Percentiles rank a stretch among this genome's conserved stretches.
These are phyloP conservation scores for Paramyrothecium roridum DNA, from an alignment of 2,329 filamentous ascomycete genomes.

Conservation along the genomic window DNA sequence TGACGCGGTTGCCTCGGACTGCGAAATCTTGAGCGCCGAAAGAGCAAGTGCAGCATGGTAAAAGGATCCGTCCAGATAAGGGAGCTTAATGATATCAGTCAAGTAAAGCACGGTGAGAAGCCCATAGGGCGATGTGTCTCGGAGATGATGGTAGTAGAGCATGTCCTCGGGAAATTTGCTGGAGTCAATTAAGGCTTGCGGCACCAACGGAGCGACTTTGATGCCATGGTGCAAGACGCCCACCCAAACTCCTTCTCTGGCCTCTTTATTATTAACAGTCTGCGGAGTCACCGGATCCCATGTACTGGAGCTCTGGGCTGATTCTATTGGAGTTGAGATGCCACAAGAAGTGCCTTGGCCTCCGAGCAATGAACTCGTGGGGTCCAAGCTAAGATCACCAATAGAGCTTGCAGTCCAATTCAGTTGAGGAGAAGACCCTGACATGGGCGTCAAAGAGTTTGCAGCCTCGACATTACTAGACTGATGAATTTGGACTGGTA, in stretches of 20 bases:
- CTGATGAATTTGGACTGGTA: too few relatives aligned
- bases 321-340: too few relatives aligned
- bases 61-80: conserved; percentile 6
- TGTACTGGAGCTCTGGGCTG: too few relatives aligned
- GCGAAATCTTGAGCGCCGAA: conserved; percentile 10
- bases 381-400: too few relatives aligned
- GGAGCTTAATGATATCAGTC: conserved; percentile 4
- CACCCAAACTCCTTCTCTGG: background rate
- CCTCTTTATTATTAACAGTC: background rate
- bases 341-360: too few relatives aligned
- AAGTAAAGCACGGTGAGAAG: conserved; percentile 8
- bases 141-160: conserved; percentile 13
- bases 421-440: too few relatives aligned
- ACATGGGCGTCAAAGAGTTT: too few relatives aligned
- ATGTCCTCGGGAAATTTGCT: conserved; percentile 13
- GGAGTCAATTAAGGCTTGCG: conserved; percentile 5
- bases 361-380: too few relatives aligned
- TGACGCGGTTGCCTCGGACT: conserved; percentile 6
- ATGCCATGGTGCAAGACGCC: background rate
- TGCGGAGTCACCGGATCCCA: background rate
- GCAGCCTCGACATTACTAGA: too few relatives aligned
- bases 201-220: conserved; percentile 6
- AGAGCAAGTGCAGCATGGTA: conserved; percentile 11
- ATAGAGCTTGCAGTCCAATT: too few relatives aligned
- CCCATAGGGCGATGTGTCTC: conserved; percentile 7